Conservation (phyloP, 371 early-diverging fungal genomes). For the Mortierella sp. region DNA sequence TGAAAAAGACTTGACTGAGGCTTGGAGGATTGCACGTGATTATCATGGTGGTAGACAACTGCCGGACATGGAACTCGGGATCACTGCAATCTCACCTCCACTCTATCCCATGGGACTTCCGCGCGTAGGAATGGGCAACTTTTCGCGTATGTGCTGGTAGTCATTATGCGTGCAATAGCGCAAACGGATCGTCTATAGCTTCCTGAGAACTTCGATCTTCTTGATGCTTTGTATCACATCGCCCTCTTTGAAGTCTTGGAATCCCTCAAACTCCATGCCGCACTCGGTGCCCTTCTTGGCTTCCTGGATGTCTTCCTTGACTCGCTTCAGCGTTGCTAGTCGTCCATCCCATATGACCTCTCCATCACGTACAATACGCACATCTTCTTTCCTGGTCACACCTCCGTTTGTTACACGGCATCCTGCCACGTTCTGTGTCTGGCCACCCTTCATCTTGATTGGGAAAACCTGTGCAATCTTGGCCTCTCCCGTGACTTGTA, state of each 20-base stretch:
- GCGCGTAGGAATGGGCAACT: too few species aligned
- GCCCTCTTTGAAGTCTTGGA: slow-evolving; percentile 77
- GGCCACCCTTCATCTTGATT: slow-evolving; percentile 74
- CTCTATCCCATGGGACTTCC: too few species aligned
- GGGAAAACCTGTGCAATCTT: slow-evolving; percentile 84
- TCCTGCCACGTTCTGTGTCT: slow-evolving; percentile 77
- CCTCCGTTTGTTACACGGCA: slow-evolving; percentile 86
- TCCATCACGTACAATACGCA: slow-evolving; percentile 77
- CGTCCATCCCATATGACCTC: slow-evolving; percentile 76
- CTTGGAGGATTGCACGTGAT: too few species aligned
- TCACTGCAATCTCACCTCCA: too few species aligned
- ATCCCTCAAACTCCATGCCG: slow-evolving; percentile 89
- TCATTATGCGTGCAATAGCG: too few species aligned
- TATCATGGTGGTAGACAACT: too few species aligned
- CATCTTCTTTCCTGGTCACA: slow-evolving; percentile 66
- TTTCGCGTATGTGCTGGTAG: too few species aligned
- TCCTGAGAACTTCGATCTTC: slow-evolving; percentile 64
- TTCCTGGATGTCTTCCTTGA: slow-evolving; percentile 90
- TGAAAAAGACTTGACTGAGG: too few species aligned
- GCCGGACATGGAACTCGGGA: too few species aligned
- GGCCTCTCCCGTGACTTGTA: slow-evolving; percentile 90
- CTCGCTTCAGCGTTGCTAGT: slow-evolving; percentile 75
- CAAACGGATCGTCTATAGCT: slow-evolving; percentile 41
- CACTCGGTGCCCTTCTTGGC: slow-evolving; percentile 93
- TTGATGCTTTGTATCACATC: slow-evolving; percentile 82